These are phyloP conservation scores for Aspergillus awamori DNA, from an alignment of 2,329 filamentous ascomycete species.

Conservation along the genomic window DNA sequence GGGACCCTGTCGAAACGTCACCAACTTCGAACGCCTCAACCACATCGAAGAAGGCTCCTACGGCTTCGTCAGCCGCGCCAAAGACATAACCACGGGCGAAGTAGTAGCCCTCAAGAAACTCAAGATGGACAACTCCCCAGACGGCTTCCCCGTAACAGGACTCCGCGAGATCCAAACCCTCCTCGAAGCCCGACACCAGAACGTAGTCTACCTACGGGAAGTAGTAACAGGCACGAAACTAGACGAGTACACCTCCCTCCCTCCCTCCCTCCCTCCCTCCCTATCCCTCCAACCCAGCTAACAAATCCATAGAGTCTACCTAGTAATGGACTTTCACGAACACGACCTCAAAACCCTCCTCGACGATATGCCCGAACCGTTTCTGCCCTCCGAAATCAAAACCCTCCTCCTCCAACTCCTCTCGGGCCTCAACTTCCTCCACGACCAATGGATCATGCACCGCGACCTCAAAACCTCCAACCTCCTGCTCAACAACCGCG, in stretches of 20 bases:
- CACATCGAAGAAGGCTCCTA: conserved; percentile 98
- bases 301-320: conserved; percentile 67
- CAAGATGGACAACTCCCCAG: conserved; percentile 78
- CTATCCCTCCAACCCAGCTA: conserved; percentile 9
- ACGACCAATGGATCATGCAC: conserved; percentile 87
- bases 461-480: conserved; percentile 94
- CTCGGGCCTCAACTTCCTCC: conserved; percentile 80
- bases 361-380: conserved; percentile 91
- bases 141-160: conserved; percentile 90
- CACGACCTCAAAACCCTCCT: conserved; percentile 94
- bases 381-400: conserved; percentile 89
- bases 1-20: conserved; percentile 73
- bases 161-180: conserved; percentile 92
- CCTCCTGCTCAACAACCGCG: conserved; percentile 91
- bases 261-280: conserved; percentile 10
- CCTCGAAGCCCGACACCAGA: conserved; percentile 74
- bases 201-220: conserved; percentile 80
- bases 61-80: conserved; percentile 87
- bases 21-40: conserved; percentile 89
- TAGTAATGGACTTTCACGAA: conserved; percentile 97
- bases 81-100: conserved; percentile 70
- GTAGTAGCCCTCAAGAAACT: conserved; percentile 92
- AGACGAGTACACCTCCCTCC: conserved; percentile 54
- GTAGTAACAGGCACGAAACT: conserved; percentile 74
- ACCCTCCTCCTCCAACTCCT: conserved; percentile 82